phyloP scores from a whole-genome alignment of 345 rosid genomes.

The Anacardium occidentale region DNA sequence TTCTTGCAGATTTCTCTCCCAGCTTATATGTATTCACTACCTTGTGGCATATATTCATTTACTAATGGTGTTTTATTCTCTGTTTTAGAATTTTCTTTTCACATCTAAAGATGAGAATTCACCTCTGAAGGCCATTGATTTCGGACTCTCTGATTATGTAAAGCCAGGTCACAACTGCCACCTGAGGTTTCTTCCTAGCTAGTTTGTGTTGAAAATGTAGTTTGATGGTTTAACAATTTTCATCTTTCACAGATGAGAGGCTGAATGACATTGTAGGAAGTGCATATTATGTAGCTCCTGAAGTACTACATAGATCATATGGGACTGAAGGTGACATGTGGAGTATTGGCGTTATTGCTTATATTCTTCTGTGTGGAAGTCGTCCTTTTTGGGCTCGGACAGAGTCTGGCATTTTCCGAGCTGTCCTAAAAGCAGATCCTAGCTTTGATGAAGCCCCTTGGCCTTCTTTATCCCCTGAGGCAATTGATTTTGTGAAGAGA shows the following conservation, averaged over 20 bases:
- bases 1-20: no score
- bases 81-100: slow-evolving; percentile 78
- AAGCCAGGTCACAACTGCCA: slow-evolving; percentile 68
- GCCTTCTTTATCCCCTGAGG: slow-evolving; percentile 88
- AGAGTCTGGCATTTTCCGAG: slow-evolving; percentile 94
- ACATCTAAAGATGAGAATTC: slow-evolving; percentile 64
- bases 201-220: slow-evolving; percentile 12
- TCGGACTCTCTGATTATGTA: slow-evolving; percentile 96
- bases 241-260: slow-evolving; percentile 70
- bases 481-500: slow-evolving; percentile 78
- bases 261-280: slow-evolving; percentile 97
- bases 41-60: neutral
- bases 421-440: slow-evolving; percentile 97
- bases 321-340: slow-evolving; percentile 98
- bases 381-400: slow-evolving; percentile 98
- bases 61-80: slow-evolving; percentile 11
- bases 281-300: slow-evolving; percentile 98
- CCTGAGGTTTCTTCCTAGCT: slow-evolving; percentile 1
- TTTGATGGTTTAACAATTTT: slow-evolving; percentile 24
- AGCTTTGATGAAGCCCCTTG: slow-evolving; percentile 90
- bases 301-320: slow-evolving; percentile 94
- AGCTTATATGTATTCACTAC: neutral
- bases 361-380: slow-evolving; percentile 91
- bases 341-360: slow-evolving; percentile 97
- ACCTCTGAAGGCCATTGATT: slow-evolving; percentile 88